Percentiles rank a stretch among this genome's conserved stretches.
Conservation (phyloP, 2,329 filamentous ascomycete genomes). For the Tolypocladium sp. region DNA sequence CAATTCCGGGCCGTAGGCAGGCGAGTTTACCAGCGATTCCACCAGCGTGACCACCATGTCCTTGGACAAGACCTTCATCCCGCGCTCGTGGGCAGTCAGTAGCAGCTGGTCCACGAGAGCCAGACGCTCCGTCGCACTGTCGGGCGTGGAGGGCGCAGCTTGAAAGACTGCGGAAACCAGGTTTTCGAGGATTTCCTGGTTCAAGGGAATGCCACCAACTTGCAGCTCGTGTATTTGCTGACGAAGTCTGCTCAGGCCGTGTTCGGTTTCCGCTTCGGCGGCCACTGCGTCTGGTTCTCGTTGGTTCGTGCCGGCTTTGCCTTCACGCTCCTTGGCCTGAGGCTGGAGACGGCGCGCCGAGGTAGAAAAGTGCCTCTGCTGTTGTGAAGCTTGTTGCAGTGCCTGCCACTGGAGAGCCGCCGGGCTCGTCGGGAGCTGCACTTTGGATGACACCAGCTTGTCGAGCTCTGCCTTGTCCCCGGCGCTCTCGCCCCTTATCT, state of each 20-base stretch:
- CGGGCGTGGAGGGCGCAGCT: constrained; percentile 9
- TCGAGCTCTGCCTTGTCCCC: constrained; percentile 18
- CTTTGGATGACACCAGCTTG: constrained; percentile 17
- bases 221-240: constrained; percentile 29
- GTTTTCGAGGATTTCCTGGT: constrained; percentile 22
- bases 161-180: constrained; percentile 30
- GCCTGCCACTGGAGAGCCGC: constrained; percentile 25
- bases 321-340: background rate
- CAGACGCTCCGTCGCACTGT: constrained; percentile 19
- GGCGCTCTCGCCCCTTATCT: constrained; percentile 16
- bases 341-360: constrained; percentile 13
- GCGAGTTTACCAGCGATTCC: constrained; percentile 24
- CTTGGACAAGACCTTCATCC: constrained; percentile 29
- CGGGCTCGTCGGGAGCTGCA: constrained; percentile 20
- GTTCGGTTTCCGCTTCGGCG: background rate
- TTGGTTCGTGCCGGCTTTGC: background rate
- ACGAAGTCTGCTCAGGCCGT: constrained; percentile 12
- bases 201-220: constrained; percentile 24
- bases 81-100: constrained; percentile 34
- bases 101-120: constrained; percentile 33
- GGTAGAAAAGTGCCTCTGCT: constrained; percentile 25
- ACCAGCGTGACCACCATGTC: constrained; percentile 41
- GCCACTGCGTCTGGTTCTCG: background rate
- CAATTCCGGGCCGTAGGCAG: constrained; percentile 21
- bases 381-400: constrained; percentile 22